Evolutionary conservation across 768 basidiomycete species (phyloP), one percentile per base, ranked within the genome.

Genomic region (Grammothele lineata): DNA sequence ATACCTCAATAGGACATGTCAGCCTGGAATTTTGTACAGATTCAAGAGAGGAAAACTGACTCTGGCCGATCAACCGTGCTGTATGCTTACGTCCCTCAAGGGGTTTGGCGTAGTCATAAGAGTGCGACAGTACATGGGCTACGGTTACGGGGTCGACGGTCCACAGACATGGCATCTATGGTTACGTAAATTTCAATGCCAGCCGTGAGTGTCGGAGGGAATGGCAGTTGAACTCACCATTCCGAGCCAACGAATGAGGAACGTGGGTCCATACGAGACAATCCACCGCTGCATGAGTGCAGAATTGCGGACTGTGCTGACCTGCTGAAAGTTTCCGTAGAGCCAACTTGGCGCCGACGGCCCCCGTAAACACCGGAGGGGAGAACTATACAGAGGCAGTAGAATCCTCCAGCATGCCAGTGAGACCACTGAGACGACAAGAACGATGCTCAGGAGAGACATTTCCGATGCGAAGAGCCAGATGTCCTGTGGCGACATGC

Each of bases 91-190:
- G 66, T 5, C 63, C 54, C 1, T 58, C 51, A 8, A 69, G 66
- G 0, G 82, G 72, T 53, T 86, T 87, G 48, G 77, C 74, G 51
- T 82, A 87, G 34, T 70, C 64, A 24, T 73, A 61, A 22, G 65
- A 66, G 45, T 85, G 79, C 50, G 73, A 70, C 12, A 91, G 67
- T 40, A 92, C 68, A 54, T 89, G 80, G 35, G 74, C 72, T 27
- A 90, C 32, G 0, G 85, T 85, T 23, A 76, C 76, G 0, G 77
- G 66, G 55, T 89, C 88, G 42, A 70, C 60, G 0, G 54, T 51
- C 43, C 50, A 55, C 9, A 55, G 32, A 12, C 30, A 21, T 4
- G 47, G 42, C 23, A 22, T 34, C 54, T 56, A 33, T n/a, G n/a
- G n/a, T n/a, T n/a, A n/a, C n/a, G n/a, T n/a, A n/a, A n/a, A n/a